Conservation (phyloP, 805 yeast genomes). For the Tetrapisispora fleetii region DNA sequence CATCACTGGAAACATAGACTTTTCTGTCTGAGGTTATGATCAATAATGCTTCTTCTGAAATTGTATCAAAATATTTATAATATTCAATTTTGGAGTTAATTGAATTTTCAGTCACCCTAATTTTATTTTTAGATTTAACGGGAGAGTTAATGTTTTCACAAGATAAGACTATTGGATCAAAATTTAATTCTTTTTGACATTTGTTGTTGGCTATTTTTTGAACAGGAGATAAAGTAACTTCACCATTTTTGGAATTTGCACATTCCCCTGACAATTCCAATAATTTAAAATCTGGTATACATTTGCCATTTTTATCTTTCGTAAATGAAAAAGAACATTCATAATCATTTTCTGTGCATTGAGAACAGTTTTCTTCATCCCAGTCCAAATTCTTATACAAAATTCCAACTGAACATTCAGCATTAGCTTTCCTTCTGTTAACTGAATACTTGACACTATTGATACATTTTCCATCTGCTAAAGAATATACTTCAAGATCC, state of each 20-base stretch:
- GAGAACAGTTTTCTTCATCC: constrained; percentile 45
- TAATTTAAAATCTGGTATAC: constrained; percentile 34
- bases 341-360: constrained; percentile 54
- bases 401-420: constrained; percentile 44
- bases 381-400: constrained; percentile 31
- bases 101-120: constrained; percentile 32
- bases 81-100: constrained; percentile 47
- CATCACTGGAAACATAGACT: constrained; percentile 61
- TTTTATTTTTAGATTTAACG: constrained; percentile 16
- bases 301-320: constrained; percentile 32
- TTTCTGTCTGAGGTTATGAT: constrained; percentile 43
- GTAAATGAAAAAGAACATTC: constrained; percentile 56
- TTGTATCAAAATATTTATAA: constrained; percentile 38
- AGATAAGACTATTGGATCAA: constrained; percentile 21
- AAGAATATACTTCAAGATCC: constrained; percentile 57
- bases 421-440: constrained; percentile 50
- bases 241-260: constrained; percentile 4
- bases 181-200: constrained; percentile 18
- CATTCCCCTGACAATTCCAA: constrained; percentile 16
- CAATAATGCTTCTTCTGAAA: constrained; percentile 55
- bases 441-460: constrained; percentile 60
- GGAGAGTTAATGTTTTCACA: constrained; percentile 16
- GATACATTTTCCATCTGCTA: constrained; percentile 40
- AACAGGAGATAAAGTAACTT: constrained; percentile 12
- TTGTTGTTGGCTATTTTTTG: constrained; percentile 10